Evolutionary conservation across 257 asterid genomes (phyloP), one percentile per base, ranked within the genome.

Genomic region (Voacanga thouarsii): DNA sequence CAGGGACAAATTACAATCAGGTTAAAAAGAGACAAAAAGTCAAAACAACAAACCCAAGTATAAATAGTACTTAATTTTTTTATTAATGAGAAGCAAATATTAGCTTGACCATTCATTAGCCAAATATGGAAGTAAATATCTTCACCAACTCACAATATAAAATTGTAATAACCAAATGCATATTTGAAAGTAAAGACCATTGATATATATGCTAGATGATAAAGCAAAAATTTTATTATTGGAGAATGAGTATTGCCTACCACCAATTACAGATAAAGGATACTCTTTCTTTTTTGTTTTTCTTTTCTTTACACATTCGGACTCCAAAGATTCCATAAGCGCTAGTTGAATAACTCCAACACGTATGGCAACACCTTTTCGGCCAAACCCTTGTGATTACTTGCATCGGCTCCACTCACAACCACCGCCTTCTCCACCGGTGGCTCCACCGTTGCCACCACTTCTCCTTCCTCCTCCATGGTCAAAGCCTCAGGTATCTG

Each of bases 261-360:
- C 74, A 85, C 81, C 84, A 73, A 24, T 51, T 9, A 60, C 19
- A 3, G 4, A 44, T 8, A 43, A 43, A n/a, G 15, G 72, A 55
- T 45, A 69, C 41, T 12, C 44, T 12, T 26, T 78, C 7, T 4
- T 26, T 39, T 26, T 66, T 70, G 53, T 75, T 43, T 49, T 56
- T 28, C 19, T 33, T 57, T 55, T 67, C 56, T 71, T 76, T 81
- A 92, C 76, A 83, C 90, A 73, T 89, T 89, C 90, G 97, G 97
- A 92, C 90, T 83, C 97, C 95, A 92, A 85, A 92, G 97, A 71
- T 84, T 87, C 96, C 97, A 92, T 59, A 91, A 89, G 86, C 97
- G 96, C 44, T 94, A 92, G 81, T 85, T 86, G 61, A 92, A 86
- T 83, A 92, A 83, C 18, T 96, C 96, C 89, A 88, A 82, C 78